Evolutionary conservation across 208 protist genomes (phyloP).

Genomic region (Angomonas deanei): DNA sequence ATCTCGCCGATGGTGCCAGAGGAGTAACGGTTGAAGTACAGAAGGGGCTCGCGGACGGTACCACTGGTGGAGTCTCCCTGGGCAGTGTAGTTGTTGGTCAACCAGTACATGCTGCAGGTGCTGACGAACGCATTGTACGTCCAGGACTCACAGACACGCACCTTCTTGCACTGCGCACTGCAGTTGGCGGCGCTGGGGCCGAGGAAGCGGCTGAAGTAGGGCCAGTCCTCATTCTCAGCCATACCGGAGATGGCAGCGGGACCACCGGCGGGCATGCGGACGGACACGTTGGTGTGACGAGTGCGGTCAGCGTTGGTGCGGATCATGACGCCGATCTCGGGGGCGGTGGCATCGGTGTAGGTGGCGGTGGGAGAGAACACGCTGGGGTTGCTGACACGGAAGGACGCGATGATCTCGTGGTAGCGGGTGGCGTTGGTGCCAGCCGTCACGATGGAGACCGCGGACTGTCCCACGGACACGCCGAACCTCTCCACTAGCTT

Average conservation of each 20-base stretch:
- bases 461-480: background rate
- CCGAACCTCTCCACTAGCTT: conserved; percentile 4
- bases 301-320: conserved; percentile 10
- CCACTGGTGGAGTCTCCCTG: conserved; percentile 16
- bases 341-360: conserved; percentile 17
- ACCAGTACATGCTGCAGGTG: conserved; percentile 32
- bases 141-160: conserved; percentile 30
- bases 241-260: conserved; percentile 7
- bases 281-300: conserved; percentile 12
- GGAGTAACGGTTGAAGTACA: conserved; percentile 21
- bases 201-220: conserved; percentile 23
- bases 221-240: conserved; percentile 15
- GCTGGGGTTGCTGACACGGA: conserved; percentile 16
- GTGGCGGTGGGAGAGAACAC: conserved; percentile 14
- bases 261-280: conserved; percentile 28
- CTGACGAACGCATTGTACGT: conserved; percentile 15
- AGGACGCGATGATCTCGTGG: conserved; percentile 37
- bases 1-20: conserved; percentile 27
- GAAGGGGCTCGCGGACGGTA: conserved; percentile 23
- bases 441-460: conserved; percentile 5
- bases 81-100: conserved; percentile 8
- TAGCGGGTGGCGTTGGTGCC: conserved; percentile 18
- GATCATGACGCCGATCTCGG: conserved; percentile 31
- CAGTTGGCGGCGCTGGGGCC: conserved; percentile 14
- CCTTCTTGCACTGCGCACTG: conserved; percentile 24